Evolutionary conservation across 2,329 filamentous ascomycete genomes (phyloP).

Genomic region (Phaeoacremonium minimum): DNA sequence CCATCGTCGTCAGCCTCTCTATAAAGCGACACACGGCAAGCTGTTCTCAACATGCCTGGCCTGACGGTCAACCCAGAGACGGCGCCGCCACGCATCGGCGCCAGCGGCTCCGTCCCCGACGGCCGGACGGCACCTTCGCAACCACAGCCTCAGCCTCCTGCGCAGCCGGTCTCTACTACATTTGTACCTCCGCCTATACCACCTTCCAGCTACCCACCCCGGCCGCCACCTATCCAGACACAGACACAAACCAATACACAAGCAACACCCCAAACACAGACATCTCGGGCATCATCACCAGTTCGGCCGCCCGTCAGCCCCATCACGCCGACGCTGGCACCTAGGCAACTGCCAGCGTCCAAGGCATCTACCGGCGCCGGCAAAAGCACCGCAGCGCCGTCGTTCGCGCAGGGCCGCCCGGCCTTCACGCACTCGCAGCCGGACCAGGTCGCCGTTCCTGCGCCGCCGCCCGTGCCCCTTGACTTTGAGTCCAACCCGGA

Average conservation of each 20-base stretch:
- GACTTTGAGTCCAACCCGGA: conserved; percentile 70
- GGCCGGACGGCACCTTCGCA: conserved; percentile 4
- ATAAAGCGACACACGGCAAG: too few relatives aligned
- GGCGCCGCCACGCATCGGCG: conserved; percentile 13
- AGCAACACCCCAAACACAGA: conserved; percentile 4
- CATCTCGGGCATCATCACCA: conserved; percentile 36
- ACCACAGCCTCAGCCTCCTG: conserved; percentile 1
- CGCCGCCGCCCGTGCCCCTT: conserved; percentile 47
- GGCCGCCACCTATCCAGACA: too few relatives aligned
- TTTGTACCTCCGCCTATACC: too few relatives aligned
- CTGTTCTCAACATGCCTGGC: conserved; percentile 19
- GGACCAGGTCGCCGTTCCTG: conserved; percentile 27
- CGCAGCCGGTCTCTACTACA: too few relatives aligned
- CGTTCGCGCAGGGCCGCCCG: conserved; percentile 26
- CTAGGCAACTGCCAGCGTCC: conserved; percentile 7
- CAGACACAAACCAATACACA: conserved; percentile 5
- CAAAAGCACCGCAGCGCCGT: conserved; percentile 9
- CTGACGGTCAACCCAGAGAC: conserved; percentile 20
- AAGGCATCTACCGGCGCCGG: conserved; percentile 1
- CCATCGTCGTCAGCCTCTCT: too few relatives aligned
- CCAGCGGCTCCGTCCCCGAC: conserved; percentile 11
- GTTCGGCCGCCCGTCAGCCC: conserved; percentile 48
- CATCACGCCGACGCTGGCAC: conserved; percentile 44
- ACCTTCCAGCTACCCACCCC: too few relatives aligned
- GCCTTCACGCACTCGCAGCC: conserved; percentile 39